Percentiles rank a stretch among this genome's conserved stretches.
Conservation (phyloP, 1,139 yeast species). For the Martiniozyma asiatica region DNA sequence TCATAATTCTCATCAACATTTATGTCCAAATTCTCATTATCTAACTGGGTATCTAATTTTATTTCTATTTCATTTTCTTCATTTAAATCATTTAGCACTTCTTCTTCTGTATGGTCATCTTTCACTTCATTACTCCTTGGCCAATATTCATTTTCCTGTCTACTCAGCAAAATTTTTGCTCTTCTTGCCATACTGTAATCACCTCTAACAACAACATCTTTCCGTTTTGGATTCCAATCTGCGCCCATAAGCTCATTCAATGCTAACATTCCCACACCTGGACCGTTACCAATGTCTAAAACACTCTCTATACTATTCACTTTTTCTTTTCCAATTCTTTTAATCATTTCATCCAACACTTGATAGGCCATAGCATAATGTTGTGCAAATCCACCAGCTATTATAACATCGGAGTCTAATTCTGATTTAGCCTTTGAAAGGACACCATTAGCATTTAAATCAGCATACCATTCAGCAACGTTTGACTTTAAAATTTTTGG, state of each 20-base stretch:
- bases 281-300: constrained; percentile 81
- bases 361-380: constrained; percentile 66
- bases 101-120: constrained; percentile 30
- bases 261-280: constrained; percentile 87
- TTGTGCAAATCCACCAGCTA: constrained; percentile 75
- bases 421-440: constrained; percentile 38
- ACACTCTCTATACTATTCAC: constrained; percentile 38
- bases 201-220: constrained; percentile 68
- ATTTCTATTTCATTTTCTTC: constrained; percentile 3
- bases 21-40: not conserved
- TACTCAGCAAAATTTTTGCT: constrained; percentile 62
- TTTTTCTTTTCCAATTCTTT: constrained; percentile 33
- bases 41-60: constrained; percentile 4
- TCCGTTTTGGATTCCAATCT: constrained; percentile 45
- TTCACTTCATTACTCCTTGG: constrained; percentile 13
- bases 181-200: constrained; percentile 64
- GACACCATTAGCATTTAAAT: constrained; percentile 36
- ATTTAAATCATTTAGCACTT: constrained; percentile 1
- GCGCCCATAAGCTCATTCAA: constrained; percentile 70
- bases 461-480: constrained; percentile 41
- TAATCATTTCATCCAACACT: constrained; percentile 55
- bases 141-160: constrained; percentile 47
- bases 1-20: constrained; percentile 1
- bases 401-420: constrained; percentile 68
- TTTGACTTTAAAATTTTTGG: constrained; percentile 48